phyloP scores from a whole-genome alignment of 1,284 basidiomycete species.

The Athelia psychrophila region DNA sequence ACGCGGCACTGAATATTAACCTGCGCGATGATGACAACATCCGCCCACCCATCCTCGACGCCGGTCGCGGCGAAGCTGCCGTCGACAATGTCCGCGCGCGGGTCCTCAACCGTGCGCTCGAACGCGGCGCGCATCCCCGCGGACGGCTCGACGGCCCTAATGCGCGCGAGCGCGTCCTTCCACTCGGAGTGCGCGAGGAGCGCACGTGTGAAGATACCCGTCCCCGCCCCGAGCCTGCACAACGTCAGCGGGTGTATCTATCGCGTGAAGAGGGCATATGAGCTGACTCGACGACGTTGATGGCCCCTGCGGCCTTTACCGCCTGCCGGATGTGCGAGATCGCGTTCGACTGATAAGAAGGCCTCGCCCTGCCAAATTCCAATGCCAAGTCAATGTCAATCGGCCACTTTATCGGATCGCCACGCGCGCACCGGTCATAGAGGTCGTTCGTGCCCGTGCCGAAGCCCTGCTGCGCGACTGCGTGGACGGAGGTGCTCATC shows the following conservation, averaged over 20 bases:
- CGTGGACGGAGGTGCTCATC: constrained; percentile 36
- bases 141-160: constrained; percentile 72
- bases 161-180: constrained; percentile 41
- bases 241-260: not conserved
- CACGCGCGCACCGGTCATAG: constrained; percentile 57
- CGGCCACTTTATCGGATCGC: not conserved
- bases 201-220: constrained; percentile 79
- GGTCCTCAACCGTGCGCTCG: constrained; percentile 45
- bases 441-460: constrained; percentile 69
- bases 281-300: constrained; percentile 69
- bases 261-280: not conserved
- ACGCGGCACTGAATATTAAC: constrained; percentile 30
- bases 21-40: constrained; percentile 73
- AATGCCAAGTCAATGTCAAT: too few relatives aligned
- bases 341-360: constrained; percentile 63
- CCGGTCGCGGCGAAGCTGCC: constrained; percentile 66
- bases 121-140: constrained; percentile 70
- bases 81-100: constrained; percentile 46
- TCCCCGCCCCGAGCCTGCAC: constrained; percentile 65
- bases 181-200: constrained; percentile 62
- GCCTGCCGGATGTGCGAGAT: constrained; percentile 53
- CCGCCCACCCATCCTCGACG: constrained; percentile 65
- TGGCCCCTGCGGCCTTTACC: constrained; percentile 31
- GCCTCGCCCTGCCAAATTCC: constrained; percentile 57
- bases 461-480: constrained; percentile 63